Base-by-base conservation (phyloP, 495 filamentous ascomycete species). In the Pyronema omphalodes region DNA sequence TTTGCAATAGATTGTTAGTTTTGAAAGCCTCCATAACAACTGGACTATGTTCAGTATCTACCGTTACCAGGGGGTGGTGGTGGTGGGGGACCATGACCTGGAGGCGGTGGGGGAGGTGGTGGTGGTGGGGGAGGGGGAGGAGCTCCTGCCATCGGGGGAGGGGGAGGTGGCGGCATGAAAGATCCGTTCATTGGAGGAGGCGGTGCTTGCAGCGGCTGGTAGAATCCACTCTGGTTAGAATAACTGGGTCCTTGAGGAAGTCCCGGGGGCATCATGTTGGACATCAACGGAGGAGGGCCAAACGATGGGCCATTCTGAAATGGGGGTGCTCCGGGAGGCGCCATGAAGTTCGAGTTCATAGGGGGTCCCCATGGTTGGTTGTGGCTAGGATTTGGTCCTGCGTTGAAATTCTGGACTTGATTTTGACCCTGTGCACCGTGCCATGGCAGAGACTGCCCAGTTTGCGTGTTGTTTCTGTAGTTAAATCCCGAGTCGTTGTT, bases 281-380 rank as follows among this genome's bases (percentile, higher is more conserved):
- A 34, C 11, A 18, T 12, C 19, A 29, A 3, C 11, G 14, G 14
- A 47, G 44, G 18, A 47, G 44, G 44, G 19, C 12, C 12, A 43
- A 17, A 17, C 1, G 39, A 12, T 43, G 12, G 12, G 17, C 39
- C 39, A 43, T 43, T n/a, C 17, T 17, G 12, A 43, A 43, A 12
- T 43, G 1, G 12, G 17, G 17, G 17, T 3, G 39, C 17, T 12
- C 39, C 39, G 17, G 39, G 39, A 43, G 39, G 39, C 6, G 39
- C 39, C 39, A 43, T 12, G 39, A 19, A 40, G 52, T 44, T 33
- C 17, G 53, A 45, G 11, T 52, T 34, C 49, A 55, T 6, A 52
- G 64, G 52, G 74, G 72, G 52, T 74, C 71, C 74, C 75, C 77
- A 12, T 17, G 17, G 39, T 12, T 17, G 17, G 12, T 43, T 43